Percentiles rank a stretch among this genome's conserved stretches.
Conservation (phyloP, 345 rosid species). For the Balakata baccata region DNA sequence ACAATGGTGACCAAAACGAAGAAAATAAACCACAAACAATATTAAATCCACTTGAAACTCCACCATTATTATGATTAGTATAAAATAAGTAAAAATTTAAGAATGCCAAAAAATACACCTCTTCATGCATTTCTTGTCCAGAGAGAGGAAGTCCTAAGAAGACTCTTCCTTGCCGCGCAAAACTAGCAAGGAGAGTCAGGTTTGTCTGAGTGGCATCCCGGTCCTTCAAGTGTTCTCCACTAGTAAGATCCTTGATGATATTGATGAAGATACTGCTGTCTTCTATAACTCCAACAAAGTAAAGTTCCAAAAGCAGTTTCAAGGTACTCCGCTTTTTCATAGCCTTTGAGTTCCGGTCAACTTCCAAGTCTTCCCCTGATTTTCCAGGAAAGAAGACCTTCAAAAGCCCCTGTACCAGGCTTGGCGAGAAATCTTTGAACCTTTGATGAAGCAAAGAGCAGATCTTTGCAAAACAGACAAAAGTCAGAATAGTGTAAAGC, state of each 20-base stretch:
- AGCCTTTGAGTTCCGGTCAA: conserved; percentile 78
- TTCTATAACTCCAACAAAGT: conserved; percentile 89
- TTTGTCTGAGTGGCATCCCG: conserved; percentile 88
- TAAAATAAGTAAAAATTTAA: not conserved
- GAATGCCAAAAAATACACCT: conserved; percentile 42
- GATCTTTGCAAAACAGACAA: conserved; percentile 48
- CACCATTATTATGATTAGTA: not conserved
- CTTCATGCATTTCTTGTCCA: conserved; percentile 79
- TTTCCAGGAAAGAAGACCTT: conserved; percentile 93
- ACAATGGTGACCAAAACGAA: not conserved
- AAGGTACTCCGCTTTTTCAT: conserved; percentile 95
- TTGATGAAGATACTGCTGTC: conserved; percentile 68
- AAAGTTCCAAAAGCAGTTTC: conserved; percentile 88
- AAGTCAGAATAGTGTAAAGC: conserved; percentile 18
- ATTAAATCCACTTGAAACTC: not conserved
- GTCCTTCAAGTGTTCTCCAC: conserved; percentile 78
- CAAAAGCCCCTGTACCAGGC: conserved; percentile 77
- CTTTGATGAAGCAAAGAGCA: conserved; percentile 98
- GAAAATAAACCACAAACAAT: not conserved
- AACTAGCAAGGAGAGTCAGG: conserved; percentile 87
- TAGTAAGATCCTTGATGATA: conserved; percentile 83
- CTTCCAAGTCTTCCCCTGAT: conserved; percentile 80
- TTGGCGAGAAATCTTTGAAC: conserved; percentile 89
- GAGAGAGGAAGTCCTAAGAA: conserved; percentile 87
- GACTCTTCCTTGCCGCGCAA: conserved; percentile 96